Conservation (phyloP, 192 early-diverging fungal species). For the Coemansia sp. region DNA sequence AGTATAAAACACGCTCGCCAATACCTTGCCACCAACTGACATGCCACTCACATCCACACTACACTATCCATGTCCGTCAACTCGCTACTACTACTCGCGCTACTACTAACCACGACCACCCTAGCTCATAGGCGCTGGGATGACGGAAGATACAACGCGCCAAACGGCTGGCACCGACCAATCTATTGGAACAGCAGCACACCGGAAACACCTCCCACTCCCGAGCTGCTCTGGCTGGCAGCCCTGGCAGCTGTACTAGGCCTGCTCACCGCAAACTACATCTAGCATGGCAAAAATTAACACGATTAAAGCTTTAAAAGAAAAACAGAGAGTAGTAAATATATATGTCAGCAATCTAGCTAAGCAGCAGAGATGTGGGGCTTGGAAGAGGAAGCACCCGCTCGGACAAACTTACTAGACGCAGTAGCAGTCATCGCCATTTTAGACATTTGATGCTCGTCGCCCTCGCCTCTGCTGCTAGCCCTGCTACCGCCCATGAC, state of each 20-base stretch:
- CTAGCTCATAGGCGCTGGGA: background rate
- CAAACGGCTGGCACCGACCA: background rate
- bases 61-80: background rate
- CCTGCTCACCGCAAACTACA: background rate
- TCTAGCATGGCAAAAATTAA: background rate
- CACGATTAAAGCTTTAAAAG: background rate
- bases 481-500: slow-evolving; percentile 14
- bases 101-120: background rate
- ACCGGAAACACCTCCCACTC: background rate
- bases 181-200: background rate
- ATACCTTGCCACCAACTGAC: background rate
- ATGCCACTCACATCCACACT: background rate
- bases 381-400: slow-evolving; percentile 20
- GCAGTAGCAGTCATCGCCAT: background rate
- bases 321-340: background rate
- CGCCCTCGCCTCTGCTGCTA: slow-evolving; percentile 17
- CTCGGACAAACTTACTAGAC: slow-evolving; percentile 39
- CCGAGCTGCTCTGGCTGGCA: background rate
- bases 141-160: background rate
- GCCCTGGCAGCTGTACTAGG: background rate
- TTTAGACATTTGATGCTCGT: slow-evolving; percentile 15
- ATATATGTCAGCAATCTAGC: background rate
- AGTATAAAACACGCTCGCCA: background rate
- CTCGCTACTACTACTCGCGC: background rate
- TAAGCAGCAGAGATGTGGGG: slow-evolving; percentile 26